Conservation (phyloP, 805 yeast species). For the Komagataella phaffii region DNA sequence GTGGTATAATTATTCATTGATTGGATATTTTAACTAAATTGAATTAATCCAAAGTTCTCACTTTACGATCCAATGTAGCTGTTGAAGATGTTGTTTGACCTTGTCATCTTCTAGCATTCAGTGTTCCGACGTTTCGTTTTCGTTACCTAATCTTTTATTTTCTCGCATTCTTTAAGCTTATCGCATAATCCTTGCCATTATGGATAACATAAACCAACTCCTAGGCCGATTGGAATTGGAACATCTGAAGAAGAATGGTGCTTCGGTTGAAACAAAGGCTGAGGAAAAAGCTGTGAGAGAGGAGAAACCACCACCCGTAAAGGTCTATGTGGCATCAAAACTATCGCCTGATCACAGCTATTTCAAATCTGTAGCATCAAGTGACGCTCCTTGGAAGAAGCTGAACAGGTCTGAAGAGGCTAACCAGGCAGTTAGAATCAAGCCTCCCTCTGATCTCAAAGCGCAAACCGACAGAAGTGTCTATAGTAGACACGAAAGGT, state of each 20-base stretch:
- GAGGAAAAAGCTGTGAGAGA: not conserved
- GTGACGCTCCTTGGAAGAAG: not conserved
- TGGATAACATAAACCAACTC: not conserved
- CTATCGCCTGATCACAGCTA: not conserved
- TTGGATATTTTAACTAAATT: not conserved
- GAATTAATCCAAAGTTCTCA: not conserved
- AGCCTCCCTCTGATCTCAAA: not conserved
- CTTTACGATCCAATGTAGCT: not conserved
- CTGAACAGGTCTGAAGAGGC: not conserved
- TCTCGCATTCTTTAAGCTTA: not conserved
- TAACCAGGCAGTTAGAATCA: not conserved
- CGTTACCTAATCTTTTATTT: not conserved
- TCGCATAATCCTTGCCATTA: not conserved
- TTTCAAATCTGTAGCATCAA: not conserved
- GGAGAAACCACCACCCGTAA: not conserved
- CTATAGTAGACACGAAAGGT: slow-evolving; percentile 1
- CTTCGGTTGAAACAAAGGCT: not conserved
- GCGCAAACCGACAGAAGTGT: not conserved
- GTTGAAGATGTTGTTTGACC: not conserved
- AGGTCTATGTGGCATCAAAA: not conserved
- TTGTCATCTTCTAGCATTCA: not conserved
- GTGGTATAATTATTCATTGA: not conserved
- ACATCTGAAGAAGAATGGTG: not conserved
- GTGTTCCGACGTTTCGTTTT: not conserved
- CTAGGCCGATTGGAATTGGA: not conserved